Conservation (phyloP, 2,329 filamentous ascomycete genomes). For the Metarhizium rileyi region DNA sequence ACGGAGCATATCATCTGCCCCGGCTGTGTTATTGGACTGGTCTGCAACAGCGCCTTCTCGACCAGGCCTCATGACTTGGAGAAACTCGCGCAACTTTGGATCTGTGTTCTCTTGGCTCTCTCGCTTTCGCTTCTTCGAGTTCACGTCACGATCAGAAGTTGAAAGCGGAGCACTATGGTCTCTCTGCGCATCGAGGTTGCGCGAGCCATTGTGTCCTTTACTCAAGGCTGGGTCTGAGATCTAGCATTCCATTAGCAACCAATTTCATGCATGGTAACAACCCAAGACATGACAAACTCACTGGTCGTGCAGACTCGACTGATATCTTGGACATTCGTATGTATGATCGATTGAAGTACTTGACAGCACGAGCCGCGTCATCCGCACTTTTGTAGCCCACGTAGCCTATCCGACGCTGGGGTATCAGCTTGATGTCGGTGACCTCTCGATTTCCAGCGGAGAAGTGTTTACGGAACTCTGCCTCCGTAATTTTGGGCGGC, state of each 20-base stretch:
- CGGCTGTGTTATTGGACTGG: constrained; percentile 16
- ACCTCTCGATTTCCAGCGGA: constrained; percentile 60
- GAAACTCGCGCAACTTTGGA: constrained; percentile 75
- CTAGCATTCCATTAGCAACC: constrained; percentile 30
- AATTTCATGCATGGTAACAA: constrained; percentile 7
- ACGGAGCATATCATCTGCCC: constrained; percentile 10
- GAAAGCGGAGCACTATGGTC: constrained; percentile 2
- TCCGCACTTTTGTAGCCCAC: constrained; percentile 81
- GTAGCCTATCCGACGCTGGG: constrained; percentile 86
- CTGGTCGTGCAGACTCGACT: constrained; percentile 79
- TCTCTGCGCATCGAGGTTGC: constrained; percentile 14
- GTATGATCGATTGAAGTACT: constrained; percentile 92
- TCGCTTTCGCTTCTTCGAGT: constrained; percentile 59
- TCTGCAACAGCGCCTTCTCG: constrained; percentile 24
- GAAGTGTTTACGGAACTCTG: constrained; percentile 85
- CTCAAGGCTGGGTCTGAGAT: constrained; percentile 33
- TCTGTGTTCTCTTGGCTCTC: constrained; percentile 51
- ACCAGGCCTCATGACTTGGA: constrained; percentile 66
- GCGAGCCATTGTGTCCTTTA: constrained; percentile 17
- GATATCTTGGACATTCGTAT: constrained; percentile 91
- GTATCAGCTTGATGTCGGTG: constrained; percentile 87
- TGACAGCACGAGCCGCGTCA: constrained; percentile 73
- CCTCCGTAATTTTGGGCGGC: constrained; percentile 75
- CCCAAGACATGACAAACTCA: constrained; percentile 29
- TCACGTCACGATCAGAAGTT: constrained; percentile 22